phyloP scores from a whole-genome alignment of 352 stramenopile genomes.

The Phytophthora sp. region DNA sequence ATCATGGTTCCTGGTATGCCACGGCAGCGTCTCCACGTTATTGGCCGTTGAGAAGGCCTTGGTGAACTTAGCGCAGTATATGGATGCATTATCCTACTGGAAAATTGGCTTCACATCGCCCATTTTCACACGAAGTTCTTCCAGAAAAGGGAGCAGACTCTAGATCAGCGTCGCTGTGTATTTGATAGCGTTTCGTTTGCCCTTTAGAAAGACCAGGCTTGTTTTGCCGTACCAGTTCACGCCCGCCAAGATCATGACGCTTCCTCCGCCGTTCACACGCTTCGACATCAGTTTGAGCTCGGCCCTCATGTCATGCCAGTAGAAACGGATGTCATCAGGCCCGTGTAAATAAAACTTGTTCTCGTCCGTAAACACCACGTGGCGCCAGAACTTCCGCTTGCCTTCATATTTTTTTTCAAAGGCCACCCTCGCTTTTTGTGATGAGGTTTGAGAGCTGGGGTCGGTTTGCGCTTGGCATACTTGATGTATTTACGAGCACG shows the following conservation, averaged over 20 bases:
- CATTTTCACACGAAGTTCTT: background rate
- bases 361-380: constrained; percentile 15
- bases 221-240: background rate
- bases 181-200: constrained; percentile 3
- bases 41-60: constrained; percentile 9
- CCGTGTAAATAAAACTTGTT: constrained; percentile 9
- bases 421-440: too few species aligned
- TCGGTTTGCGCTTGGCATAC: too few species aligned
- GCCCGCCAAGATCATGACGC: constrained; percentile 17
- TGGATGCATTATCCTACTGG: constrained; percentile 22
- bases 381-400: background rate
- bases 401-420: too few species aligned
- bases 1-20: constrained; percentile 32
- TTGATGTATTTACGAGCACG: too few species aligned
- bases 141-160: background rate
- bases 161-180: background rate
- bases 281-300: constrained; percentile 2
- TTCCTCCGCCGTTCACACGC: constrained; percentile 12
- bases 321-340: constrained; percentile 10
- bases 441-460: too few species aligned
- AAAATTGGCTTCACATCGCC: constrained; percentile 10
- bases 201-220: background rate
- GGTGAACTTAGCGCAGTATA: constrained; percentile 8
- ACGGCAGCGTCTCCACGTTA: constrained; percentile 5
- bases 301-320: constrained; percentile 11